Evolutionary conservation across 2,329 filamentous ascomycete species (phyloP).

Genomic region (Lachnellula occidentalis): DNA sequence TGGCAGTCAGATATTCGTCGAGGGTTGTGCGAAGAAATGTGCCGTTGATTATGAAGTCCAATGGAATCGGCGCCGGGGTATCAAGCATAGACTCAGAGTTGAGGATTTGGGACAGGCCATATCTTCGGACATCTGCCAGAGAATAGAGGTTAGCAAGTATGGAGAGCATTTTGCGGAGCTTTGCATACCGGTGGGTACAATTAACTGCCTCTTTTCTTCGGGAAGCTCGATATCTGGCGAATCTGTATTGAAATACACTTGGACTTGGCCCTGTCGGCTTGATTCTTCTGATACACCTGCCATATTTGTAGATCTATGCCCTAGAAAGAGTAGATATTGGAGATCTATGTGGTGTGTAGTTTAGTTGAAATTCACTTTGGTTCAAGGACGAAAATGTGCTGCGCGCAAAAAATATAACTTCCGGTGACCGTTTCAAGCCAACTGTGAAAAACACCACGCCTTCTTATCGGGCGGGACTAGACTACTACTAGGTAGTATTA

Average conservation of each 20-base stretch:
- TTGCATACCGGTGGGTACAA: conserved; percentile 53
- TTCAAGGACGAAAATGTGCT: background rate
- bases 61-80: conserved; percentile 61
- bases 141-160: conserved; percentile 3
- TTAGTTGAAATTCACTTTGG: background rate
- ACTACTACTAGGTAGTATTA: no score
- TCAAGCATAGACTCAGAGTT: conserved; percentile 68
- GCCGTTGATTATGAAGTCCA: conserved; percentile 95
- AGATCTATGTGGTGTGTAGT: background rate
- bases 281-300: conserved; percentile 7
- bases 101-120: conserved; percentile 64
- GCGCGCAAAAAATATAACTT: background rate
- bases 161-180: background rate
- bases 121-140: conserved; percentile 57
- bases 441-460: no score
- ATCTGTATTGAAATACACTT: conserved; percentile 62
- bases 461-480: no score
- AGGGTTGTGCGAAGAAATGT: conserved; percentile 84
- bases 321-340: background rate
- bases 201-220: conserved; percentile 55
- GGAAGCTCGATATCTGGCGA: conserved; percentile 57
- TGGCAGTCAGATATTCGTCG: conserved; percentile 80
- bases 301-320: conserved; percentile 14
- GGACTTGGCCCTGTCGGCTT: conserved; percentile 46
- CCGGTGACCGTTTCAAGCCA: background rate